Conservation (phyloP, 495 filamentous ascomycete species). For the Pyrenula massariospora region DNA sequence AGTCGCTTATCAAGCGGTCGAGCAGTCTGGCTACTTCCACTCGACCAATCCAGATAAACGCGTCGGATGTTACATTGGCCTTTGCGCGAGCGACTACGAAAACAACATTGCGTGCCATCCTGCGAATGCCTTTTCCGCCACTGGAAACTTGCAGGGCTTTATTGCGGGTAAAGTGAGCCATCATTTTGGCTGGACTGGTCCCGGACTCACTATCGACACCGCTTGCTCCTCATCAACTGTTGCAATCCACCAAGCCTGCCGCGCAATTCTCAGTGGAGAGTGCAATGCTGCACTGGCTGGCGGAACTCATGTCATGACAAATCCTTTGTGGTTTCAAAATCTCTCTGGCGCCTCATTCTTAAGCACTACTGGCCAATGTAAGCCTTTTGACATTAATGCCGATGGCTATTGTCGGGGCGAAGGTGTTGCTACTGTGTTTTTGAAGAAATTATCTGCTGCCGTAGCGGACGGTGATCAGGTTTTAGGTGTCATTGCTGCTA, state of each 20-base stretch:
- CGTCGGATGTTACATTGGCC: slow-evolving; percentile 25
- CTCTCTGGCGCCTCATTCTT: slow-evolving; percentile 13
- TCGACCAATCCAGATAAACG: slow-evolving; percentile 3
- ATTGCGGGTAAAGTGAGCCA: slow-evolving; percentile 24
- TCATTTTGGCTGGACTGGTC: slow-evolving; percentile 38
- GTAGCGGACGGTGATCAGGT: slow-evolving; percentile 50
- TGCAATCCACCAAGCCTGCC: slow-evolving; percentile 27
- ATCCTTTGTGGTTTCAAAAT: background rate
- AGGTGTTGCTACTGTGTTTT: slow-evolving; percentile 47
- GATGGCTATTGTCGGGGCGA: slow-evolving; percentile 69
- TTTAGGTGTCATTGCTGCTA: slow-evolving; percentile 47
- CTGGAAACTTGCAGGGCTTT: slow-evolving; percentile 22
- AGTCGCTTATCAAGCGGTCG: slow-evolving; percentile 24
- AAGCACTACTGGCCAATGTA: slow-evolving; percentile 38
- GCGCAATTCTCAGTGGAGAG: slow-evolving; percentile 23
- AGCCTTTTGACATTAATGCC: slow-evolving; percentile 58
- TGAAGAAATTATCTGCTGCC: slow-evolving; percentile 55
- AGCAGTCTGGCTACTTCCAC: slow-evolving; percentile 22
- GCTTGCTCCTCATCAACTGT: slow-evolving; percentile 34
- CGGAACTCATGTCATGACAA: slow-evolving; percentile 28
- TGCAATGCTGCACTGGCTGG: slow-evolving; percentile 27
- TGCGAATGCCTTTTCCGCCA: slow-evolving; percentile 25
- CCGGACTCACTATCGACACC: slow-evolving; percentile 29
- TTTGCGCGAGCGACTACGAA: slow-evolving; percentile 20
- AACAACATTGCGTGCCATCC: slow-evolving; percentile 23